A percentile compares a stretch with the other conserved stretches of the same genome.
Conservation (phyloP, 2,329 filamentous ascomycete species). For the Colletotrichum lindemuthianum region DNA sequence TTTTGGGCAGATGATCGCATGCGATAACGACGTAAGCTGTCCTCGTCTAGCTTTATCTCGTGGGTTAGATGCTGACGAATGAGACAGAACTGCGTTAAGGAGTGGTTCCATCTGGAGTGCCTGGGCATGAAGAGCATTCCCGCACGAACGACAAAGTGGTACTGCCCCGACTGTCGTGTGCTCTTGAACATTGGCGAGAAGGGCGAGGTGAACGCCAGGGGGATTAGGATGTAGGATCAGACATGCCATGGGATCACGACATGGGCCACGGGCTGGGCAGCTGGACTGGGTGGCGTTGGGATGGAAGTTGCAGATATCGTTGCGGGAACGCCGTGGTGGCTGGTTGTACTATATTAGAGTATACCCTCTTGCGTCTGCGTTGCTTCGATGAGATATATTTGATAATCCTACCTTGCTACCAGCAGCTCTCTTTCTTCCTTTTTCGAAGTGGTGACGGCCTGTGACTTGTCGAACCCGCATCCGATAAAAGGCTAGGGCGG, state of each 20-base stretch:
- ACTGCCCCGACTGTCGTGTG: conserved; percentile 79
- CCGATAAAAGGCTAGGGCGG: no score
- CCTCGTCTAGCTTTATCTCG: conserved; percentile 29
- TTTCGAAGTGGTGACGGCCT: no score
- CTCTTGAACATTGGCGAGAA: conserved; percentile 70
- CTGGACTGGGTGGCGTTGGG: background rate
- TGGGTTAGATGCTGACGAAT: conserved; percentile 37
- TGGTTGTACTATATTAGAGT: no score
- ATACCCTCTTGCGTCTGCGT: no score
- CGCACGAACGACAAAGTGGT: conserved; percentile 82
- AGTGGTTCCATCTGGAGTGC: conserved; percentile 88
- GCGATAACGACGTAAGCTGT: conserved; percentile 78
- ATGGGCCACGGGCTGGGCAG: background rate
- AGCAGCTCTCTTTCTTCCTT: no score
- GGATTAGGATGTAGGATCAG: conserved; percentile 56
- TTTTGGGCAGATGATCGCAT: conserved; percentile 85
- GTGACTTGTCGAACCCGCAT: no score
- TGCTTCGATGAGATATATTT: no score
- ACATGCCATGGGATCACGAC: background rate
- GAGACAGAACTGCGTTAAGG: conserved; percentile 73
- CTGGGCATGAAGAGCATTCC: conserved; percentile 76
- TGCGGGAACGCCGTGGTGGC: no score
- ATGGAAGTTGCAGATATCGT: no score
- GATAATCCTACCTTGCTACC: no score
- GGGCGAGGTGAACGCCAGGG: conserved; percentile 70